Percentiles rank a stretch among this genome's conserved stretches.
phyloP scores from a whole-genome alignment of 805 yeast species.

The Metahyphopichia silvanorum region DNA sequence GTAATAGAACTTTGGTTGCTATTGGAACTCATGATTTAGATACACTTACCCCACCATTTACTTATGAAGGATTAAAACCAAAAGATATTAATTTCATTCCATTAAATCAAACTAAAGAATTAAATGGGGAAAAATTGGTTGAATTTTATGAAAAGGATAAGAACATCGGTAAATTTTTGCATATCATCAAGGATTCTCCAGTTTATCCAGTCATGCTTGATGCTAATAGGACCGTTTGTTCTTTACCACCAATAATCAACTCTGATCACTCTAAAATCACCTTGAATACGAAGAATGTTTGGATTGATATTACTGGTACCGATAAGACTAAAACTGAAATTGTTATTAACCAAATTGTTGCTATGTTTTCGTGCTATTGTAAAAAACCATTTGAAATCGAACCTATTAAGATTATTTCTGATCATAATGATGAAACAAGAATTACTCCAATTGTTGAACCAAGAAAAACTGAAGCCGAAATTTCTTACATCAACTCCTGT shows the following conservation, averaged over 20 bases:
- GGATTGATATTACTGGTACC: constrained; percentile 92
- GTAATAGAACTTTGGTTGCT: constrained; percentile 96
- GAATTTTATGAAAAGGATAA: constrained; percentile 89
- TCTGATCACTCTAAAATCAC: constrained; percentile 87
- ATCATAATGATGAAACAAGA: constrained; percentile 75
- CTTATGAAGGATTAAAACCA: constrained; percentile 83
- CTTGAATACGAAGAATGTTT: constrained; percentile 79
- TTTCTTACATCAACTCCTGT: constrained; percentile 85
- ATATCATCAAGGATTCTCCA: constrained; percentile 82
- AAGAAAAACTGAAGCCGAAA: constrained; percentile 70
- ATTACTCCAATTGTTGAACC: constrained; percentile 69
- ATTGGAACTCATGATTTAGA: constrained; percentile 97
- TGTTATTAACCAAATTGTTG: constrained; percentile 87
- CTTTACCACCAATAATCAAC: constrained; percentile 96
- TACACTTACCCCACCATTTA: constrained; percentile 74
- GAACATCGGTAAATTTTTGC: constrained; percentile 84
- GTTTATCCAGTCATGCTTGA: constrained; percentile 90
- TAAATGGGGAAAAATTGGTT: constrained; percentile 77
- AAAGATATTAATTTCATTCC: constrained; percentile 72
- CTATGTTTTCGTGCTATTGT: constrained; percentile 93
- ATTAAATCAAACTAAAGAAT: constrained; percentile 62
- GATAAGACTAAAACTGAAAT: constrained; percentile 92
- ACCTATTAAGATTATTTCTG: constrained; percentile 81
- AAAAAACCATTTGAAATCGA: constrained; percentile 80
- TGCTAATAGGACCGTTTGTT: constrained; percentile 69